Conservation (phyloP, 2,329 filamentous ascomycete genomes). For the Helotiales sp. region DNA sequence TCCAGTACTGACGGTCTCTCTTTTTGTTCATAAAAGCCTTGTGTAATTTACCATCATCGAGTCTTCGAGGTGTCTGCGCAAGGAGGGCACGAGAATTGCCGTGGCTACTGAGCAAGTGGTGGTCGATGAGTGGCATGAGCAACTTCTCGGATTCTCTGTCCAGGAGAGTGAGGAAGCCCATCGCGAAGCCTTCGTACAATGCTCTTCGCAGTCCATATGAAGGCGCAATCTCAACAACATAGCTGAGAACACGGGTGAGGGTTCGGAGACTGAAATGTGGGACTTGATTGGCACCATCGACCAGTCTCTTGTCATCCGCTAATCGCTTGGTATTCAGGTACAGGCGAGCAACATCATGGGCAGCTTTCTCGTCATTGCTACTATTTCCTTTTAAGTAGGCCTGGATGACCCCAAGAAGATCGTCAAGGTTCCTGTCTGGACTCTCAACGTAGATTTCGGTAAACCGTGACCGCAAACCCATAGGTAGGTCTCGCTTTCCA, state of each 20-base stretch:
- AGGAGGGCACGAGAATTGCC: conserved; percentile 74
- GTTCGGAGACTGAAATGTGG: conserved; percentile 97
- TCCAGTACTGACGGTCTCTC: conserved; percentile 80
- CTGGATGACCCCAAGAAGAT: conserved; percentile 85
- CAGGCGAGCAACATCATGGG: conserved; percentile 80
- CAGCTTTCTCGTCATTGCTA: conserved; percentile 73
- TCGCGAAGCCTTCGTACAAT: conserved; percentile 93
- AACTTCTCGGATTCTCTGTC: conserved; percentile 80
- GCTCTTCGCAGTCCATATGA: conserved; percentile 85
- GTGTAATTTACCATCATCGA: conserved; percentile 76
- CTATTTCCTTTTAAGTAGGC: conserved; percentile 79
- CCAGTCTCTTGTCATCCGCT: conserved; percentile 80
- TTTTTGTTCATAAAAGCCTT: conserved; percentile 75
- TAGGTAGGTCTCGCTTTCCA: conserved; percentile 91
- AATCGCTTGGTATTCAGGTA: conserved; percentile 88
- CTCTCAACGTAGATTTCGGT: conserved; percentile 95
- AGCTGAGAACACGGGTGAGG: conserved; percentile 85
- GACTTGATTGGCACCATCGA: conserved; percentile 93
- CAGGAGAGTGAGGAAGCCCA: conserved; percentile 94
- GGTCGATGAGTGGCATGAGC: conserved; percentile 78
- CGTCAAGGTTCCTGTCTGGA: conserved; percentile 84
- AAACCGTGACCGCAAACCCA: conserved; percentile 87
- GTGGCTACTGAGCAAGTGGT: conserved; percentile 76
- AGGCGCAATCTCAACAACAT: conserved; percentile 82
- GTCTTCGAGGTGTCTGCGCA: conserved; percentile 76